Conservation (phyloP, 345 rosid species). For the Odontarrhena argentea region DNA sequence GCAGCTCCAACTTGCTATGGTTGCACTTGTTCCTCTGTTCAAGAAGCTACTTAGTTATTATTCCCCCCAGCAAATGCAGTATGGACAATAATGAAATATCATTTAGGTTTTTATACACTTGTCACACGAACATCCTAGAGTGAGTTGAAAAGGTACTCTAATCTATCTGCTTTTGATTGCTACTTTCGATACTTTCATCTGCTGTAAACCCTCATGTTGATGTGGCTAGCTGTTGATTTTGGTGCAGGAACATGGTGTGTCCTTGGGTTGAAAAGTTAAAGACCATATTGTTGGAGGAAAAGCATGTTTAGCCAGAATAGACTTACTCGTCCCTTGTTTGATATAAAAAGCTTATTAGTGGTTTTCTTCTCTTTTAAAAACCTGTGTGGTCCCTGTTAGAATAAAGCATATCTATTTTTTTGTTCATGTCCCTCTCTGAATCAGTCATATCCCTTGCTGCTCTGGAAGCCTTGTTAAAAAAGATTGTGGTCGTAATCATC, state of each 20-base stretch:
- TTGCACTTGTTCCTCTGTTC: constrained; percentile 72
- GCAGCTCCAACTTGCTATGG: constrained; percentile 81
- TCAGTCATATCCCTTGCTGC: too few species aligned
- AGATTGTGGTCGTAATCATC: too few species aligned
- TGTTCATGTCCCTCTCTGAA: too few species aligned
- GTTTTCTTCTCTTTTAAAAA: neutral
- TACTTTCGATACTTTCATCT: neutral
- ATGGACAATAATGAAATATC: constrained; percentile 64
- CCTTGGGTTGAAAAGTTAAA: neutral
- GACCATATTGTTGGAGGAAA: neutral
- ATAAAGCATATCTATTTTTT: constrained; percentile 6
- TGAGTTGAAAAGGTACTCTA: neutral
- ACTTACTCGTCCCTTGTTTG: neutral
- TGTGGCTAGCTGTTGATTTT: neutral
- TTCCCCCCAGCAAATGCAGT: constrained; percentile 56
- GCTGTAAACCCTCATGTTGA: neutral
- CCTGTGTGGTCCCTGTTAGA: constrained; percentile 8
- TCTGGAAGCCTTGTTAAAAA: too few species aligned
- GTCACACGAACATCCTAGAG: too few species aligned
- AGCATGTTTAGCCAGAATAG: neutral
- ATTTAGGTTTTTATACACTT: constrained; percentile 7
- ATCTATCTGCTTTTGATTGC: constrained; percentile 3
- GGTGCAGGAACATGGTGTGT: constrained; percentile 3
- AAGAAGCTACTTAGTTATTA: constrained; percentile 60
- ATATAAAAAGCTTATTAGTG: neutral